These are phyloP conservation scores for Mycena crocata DNA, from an alignment of 768 basidiomycete species.

Conservation along the genomic window DNA sequence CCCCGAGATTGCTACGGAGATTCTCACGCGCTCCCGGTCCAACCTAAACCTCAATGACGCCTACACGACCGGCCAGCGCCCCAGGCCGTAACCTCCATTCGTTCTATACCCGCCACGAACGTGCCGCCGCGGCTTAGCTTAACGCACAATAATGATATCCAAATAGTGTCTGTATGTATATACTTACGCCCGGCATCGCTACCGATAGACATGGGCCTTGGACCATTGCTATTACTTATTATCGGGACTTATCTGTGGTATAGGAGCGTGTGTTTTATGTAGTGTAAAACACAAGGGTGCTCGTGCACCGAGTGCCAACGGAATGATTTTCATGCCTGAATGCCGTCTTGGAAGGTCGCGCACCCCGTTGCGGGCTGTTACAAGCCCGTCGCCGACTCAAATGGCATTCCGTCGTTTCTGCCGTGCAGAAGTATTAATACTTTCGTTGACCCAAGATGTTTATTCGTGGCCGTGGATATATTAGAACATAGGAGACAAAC, in stretches of 20 bases:
- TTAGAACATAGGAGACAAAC: too few species aligned
- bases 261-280: neutral
- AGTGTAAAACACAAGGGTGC: neutral
- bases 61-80: slow-evolving; percentile 18
- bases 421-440: too few species aligned
- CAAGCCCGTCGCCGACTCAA: too few species aligned
- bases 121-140: neutral
- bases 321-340: too few species aligned
- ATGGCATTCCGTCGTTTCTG: too few species aligned
- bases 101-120: slow-evolving; percentile 8
- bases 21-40: slow-evolving; percentile 67
- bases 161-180: slow-evolving; percentile 7
- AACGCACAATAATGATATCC: slow-evolving; percentile 20
- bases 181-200: neutral
- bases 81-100: slow-evolving; percentile 3
- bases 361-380: too few species aligned
- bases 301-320: neutral
- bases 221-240: slow-evolving; percentile 2
- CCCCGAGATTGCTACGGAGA: slow-evolving; percentile 68
- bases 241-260: neutral
- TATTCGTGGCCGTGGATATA: too few species aligned
- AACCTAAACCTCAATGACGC: slow-evolving; percentile 53
- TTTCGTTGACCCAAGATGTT: too few species aligned
- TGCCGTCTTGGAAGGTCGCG: too few species aligned
- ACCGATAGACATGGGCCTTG: neutral